Conservation (phyloP, 176 grass and related monocot species). For the Saccharum spontaneum region DNA sequence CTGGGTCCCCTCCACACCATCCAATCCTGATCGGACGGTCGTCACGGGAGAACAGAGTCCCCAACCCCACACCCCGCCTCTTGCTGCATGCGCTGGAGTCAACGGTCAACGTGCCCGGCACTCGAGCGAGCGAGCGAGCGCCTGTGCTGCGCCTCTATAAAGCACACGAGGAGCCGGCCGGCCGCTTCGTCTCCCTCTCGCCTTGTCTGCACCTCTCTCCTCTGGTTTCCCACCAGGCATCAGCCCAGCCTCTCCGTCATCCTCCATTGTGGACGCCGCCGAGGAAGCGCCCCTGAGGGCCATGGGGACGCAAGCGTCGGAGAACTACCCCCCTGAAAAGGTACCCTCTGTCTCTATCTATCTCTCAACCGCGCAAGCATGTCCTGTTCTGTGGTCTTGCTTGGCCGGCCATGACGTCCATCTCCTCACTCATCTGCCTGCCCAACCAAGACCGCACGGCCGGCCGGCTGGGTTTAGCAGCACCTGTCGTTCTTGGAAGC, state of each 20-base stretch:
- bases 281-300: neutral
- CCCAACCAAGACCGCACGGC: too few relatives aligned
- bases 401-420: neutral
- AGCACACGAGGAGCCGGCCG: neutral
- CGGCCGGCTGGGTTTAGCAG: neutral
- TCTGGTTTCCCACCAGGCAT: neutral
- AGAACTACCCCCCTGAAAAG: conserved; percentile 14
- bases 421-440: neutral
- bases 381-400: neutral
- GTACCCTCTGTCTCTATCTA: neutral
- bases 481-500: neutral
- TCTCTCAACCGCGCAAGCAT: neutral
- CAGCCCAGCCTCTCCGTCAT: neutral
- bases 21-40: neutral
- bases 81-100: neutral
- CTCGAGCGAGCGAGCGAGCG: neutral
- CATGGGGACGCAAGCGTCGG: conserved; percentile 45
- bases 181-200: neutral
- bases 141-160: neutral
- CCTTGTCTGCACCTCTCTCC: neutral
- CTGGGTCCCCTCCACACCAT: neutral
- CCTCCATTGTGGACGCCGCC: neutral
- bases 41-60: neutral
- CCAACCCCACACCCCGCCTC: too few relatives aligned
- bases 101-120: neutral